Evolutionary conservation across 1,139 yeast genomes (phyloP).

Genomic region (Dujonia santamariae): DNA sequence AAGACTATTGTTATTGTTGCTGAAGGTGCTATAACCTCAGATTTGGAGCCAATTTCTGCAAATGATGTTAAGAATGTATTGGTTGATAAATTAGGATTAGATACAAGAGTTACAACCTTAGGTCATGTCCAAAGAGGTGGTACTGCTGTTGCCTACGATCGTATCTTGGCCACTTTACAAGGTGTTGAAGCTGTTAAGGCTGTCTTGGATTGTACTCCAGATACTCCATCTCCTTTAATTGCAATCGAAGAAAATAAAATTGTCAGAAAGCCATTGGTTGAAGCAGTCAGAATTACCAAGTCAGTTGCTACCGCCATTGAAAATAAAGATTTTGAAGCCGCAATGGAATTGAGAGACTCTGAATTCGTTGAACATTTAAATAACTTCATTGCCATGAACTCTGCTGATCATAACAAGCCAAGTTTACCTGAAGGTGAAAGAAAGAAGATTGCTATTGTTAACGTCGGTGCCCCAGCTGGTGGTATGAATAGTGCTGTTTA

Average conservation of each 20-base stretch:
- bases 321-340: constrained; percentile 56
- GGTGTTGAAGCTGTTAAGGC: constrained; percentile 85
- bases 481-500: constrained; percentile 78
- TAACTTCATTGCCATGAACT: constrained; percentile 59
- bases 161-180: constrained; percentile 73
- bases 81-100: constrained; percentile 63
- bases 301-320: constrained; percentile 68
- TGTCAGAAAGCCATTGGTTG: constrained; percentile 65
- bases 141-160: constrained; percentile 76
- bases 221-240: constrained; percentile 74
- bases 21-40: constrained; percentile 75
- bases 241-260: constrained; percentile 71
- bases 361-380: constrained; percentile 66
- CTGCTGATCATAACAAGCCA: constrained; percentile 61
- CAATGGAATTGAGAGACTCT: constrained; percentile 66
- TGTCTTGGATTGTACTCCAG: constrained; percentile 64
- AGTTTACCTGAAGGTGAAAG: constrained; percentile 53
- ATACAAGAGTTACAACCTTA: constrained; percentile 73
- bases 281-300: constrained; percentile 68
- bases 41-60: constrained; percentile 62
- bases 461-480: constrained; percentile 83
- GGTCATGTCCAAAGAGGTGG: constrained; percentile 91
- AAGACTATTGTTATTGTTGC: constrained; percentile 81
- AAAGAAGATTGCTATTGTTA: constrained; percentile 66
- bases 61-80: constrained; percentile 67